Evolutionary conservation across 106 monocot genomes (phyloP), one percentile per base, ranked within the genome.

Genomic region (Dendrobium huoshanense): DNA sequence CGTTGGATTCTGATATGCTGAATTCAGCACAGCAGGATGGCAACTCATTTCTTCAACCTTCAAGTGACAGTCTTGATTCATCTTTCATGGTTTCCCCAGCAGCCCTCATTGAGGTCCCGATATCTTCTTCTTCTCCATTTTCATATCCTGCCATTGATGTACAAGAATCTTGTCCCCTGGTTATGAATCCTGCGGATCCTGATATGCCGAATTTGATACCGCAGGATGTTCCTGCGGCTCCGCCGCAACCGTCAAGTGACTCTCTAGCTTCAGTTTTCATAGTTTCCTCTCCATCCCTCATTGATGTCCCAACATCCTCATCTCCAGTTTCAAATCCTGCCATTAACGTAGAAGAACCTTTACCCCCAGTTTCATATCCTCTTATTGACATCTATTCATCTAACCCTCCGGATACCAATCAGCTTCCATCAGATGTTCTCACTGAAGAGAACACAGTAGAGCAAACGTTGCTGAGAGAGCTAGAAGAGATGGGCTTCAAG

Each of bases 401-500:
- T 54, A 47, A 77, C 10, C 33, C 51, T 51, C 51, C 51, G 2
- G 13, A 51, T 51, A 2, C 51, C 51, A 51, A 51, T 9, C 10
- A 9, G 11, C 51, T 73, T 29, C 11, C 81, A 10, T 20, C 13
- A 33, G 75, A 33, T 48, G 19, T 29, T 11, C 48, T 44, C 24
- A 48, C 10, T 2, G 82, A 82, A 44, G 41, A 75, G 20, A 77
- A 83, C 41, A 18, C 67, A 4, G 81, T 86, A 29, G 93, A 98
- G 86, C 75, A 87, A 55, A 83, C 75, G 7, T 75, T 94, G 58
- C 75, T 94, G 75, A 92, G 85, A 78, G 94, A 94, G 82, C 75
- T 98, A 24, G 87, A 94, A 74, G 85, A 88, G 64, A 94, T 98
- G 94, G 94, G 94, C 7, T 98, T 98, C 78, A 89, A 83, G 77